Evolutionary conservation across 2,329 filamentous ascomycete genomes (phyloP).

Genomic region (Calonectria hongkongensis): DNA sequence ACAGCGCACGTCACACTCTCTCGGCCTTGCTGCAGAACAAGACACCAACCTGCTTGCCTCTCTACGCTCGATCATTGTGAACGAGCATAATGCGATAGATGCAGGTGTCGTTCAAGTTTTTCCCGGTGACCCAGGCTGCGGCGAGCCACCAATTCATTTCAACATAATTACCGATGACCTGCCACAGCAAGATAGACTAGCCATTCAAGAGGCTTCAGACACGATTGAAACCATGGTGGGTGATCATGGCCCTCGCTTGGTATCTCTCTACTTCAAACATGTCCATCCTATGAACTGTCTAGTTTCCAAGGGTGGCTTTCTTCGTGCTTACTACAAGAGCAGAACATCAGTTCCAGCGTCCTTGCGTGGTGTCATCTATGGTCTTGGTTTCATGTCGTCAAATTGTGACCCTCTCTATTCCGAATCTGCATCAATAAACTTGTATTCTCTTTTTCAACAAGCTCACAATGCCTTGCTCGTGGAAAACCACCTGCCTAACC

Average conservation of each 20-base stretch:
- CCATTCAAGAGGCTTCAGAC: slow-evolving; percentile 57
- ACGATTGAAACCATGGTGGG: slow-evolving; percentile 59
- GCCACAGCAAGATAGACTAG: slow-evolving; percentile 57
- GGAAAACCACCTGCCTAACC: slow-evolving; percentile 61
- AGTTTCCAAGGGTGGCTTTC: slow-evolving; percentile 60
- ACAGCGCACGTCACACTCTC: slow-evolving; percentile 36
- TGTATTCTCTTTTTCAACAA: slow-evolving; percentile 57
- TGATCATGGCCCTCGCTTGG: slow-evolving; percentile 55
- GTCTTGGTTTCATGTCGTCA: slow-evolving; percentile 26
- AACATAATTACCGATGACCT: slow-evolving; percentile 61
- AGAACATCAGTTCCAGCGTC: slow-evolving; percentile 59
- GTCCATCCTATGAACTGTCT: slow-evolving; percentile 62
- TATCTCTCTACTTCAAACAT: slow-evolving; percentile 61
- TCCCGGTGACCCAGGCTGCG: slow-evolving; percentile 35
- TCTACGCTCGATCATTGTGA: slow-evolving; percentile 35
- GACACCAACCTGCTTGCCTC: slow-evolving; percentile 39
- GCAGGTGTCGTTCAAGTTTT: slow-evolving; percentile 35
- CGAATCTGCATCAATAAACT: slow-evolving; percentile 57
- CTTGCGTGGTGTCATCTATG: slow-evolving; percentile 57
- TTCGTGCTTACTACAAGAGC: slow-evolving; percentile 56
- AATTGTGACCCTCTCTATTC: slow-evolving; percentile 15
- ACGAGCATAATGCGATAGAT: slow-evolving; percentile 36
- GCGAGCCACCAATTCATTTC: slow-evolving; percentile 61
- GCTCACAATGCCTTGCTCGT: slow-evolving; percentile 57
- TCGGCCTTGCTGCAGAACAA: slow-evolving; percentile 37